Evolutionary conservation across 2,329 filamentous ascomycete species (phyloP).

Genomic region (Aspergillus awamori): DNA sequence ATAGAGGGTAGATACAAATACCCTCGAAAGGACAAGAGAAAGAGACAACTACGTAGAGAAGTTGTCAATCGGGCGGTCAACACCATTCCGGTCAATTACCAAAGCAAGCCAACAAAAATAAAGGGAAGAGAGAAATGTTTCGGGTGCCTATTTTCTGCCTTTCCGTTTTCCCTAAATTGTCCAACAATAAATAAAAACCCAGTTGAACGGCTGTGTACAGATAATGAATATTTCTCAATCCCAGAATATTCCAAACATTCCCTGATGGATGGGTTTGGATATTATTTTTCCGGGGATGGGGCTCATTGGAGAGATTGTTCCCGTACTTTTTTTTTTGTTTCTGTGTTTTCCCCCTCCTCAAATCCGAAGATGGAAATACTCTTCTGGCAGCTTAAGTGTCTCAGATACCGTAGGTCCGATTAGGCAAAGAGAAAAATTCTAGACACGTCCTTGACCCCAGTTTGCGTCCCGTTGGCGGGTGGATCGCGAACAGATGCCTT

Average conservation of each 20-base stretch:
- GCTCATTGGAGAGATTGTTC: not conserved
- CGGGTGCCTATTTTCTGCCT: not conserved
- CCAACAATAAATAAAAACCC: not conserved
- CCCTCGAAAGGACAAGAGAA: not conserved
- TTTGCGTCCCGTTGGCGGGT: slow-evolving; percentile 5
- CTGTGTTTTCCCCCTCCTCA: too few species aligned
- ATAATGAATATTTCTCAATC: not conserved
- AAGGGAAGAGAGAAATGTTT: not conserved
- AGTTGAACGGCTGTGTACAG: not conserved
- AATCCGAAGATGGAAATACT: not conserved
- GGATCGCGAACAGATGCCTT: slow-evolving; percentile 13
- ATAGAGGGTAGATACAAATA: too few species aligned
- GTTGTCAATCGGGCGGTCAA: slow-evolving; percentile 15
- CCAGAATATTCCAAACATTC: not conserved
- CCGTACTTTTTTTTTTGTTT: slow-evolving; percentile 14
- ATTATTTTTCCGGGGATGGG: not conserved
- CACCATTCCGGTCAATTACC: too few species aligned
- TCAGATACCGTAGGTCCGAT: slow-evolving; percentile 13
- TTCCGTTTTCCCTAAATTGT: not conserved
- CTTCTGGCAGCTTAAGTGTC: slow-evolving; percentile 10
- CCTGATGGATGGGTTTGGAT: too few species aligned
- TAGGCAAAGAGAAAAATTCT: slow-evolving; percentile 19
- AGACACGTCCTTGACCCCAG: slow-evolving; percentile 18
- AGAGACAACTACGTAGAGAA: not conserved
- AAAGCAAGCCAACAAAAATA: too few species aligned